Percentiles rank a stretch among this genome's conserved stretches.
These are phyloP conservation scores for Adenanthera pavonina DNA, from an alignment of 306 rosid species.

Conservation along the genomic window DNA sequence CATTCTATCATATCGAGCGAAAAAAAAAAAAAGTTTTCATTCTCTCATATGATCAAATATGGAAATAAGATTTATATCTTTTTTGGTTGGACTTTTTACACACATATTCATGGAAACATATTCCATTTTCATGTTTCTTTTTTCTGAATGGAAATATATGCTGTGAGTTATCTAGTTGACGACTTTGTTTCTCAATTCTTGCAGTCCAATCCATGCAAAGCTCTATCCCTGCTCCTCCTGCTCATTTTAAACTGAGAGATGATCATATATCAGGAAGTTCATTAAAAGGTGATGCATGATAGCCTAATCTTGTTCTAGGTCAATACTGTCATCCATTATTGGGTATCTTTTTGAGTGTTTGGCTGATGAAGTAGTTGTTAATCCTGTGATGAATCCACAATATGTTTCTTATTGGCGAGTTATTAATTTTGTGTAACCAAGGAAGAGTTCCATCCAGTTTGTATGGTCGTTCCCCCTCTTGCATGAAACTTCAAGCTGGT, in stretches of 20 bases:
- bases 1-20: not conserved
- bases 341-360: not conserved
- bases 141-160: not conserved
- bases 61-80: not conserved
- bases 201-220: constrained; percentile 72
- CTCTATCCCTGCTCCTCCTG: constrained; percentile 92
- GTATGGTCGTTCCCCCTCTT: not conserved
- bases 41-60: not conserved
- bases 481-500: not conserved
- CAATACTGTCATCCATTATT: not conserved
- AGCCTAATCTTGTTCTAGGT: constrained; percentile 21
- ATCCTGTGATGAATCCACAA: not conserved
- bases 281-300: constrained; percentile 68
- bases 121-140: not conserved
- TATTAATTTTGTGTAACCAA: not conserved
- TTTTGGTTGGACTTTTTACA: not conserved
- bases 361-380: constrained; percentile 6
- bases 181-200: constrained; percentile 19
- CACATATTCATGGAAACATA: not conserved
- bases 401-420: not conserved
- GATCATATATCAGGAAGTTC: constrained; percentile 94
- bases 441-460: not conserved
- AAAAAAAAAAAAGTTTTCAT: not conserved
- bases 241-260: constrained; percentile 84
- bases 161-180: constrained; percentile 23